A percentile compares a stretch with the other conserved stretches of the same genome.
Evolutionary conservation across 23 red algal species (phyloP).

Genomic region (Pyropia yezoensis): DNA sequence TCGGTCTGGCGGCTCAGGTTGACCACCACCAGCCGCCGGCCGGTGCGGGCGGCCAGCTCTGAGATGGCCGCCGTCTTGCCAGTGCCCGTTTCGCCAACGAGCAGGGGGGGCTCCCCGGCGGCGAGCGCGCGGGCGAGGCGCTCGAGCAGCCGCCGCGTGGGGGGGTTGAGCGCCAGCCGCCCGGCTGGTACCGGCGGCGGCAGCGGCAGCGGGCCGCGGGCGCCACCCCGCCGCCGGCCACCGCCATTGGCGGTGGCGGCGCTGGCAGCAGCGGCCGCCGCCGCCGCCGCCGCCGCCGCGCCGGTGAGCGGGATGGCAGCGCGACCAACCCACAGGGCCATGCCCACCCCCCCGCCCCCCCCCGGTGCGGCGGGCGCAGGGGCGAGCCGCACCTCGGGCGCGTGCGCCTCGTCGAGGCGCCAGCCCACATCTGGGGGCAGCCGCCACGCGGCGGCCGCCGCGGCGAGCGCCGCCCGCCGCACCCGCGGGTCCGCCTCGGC

Average conservation of each 20-base stretch:
- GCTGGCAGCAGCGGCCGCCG: not conserved
- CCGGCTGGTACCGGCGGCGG: not conserved
- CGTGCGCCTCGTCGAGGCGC: conserved; percentile 7
- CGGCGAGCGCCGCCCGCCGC: not conserved
- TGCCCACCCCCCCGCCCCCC: conserved; percentile 8
- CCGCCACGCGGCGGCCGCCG: conserved; percentile 21
- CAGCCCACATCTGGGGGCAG: conserved; percentile 8
- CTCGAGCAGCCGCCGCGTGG: conserved; percentile 53
- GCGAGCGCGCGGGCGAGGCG: conserved; percentile 35
- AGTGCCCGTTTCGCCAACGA: conserved; percentile 80
- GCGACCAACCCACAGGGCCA: conserved; percentile 7
- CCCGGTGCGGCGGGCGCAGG: conserved; percentile 1
- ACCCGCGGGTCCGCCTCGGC: conserved; percentile 5
- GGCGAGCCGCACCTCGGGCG: conserved; percentile 2
- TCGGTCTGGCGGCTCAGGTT: conserved; percentile 94
- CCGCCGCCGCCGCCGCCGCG: conserved; percentile 6
- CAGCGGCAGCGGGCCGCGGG: not conserved
- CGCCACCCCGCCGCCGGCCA: not conserved
- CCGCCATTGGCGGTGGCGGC: not conserved
- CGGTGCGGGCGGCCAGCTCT: conserved; percentile 48
- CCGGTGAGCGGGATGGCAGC: conserved; percentile 7
- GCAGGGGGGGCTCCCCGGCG: conserved; percentile 61
- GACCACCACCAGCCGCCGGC: conserved; percentile 62
- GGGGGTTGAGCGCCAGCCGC: conserved; percentile 28
- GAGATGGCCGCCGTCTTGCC: conserved; percentile 83